These are phyloP conservation scores for Ceratopteris richardii DNA, from an alignment of 75 land plant species.

Conservation along the genomic window DNA sequence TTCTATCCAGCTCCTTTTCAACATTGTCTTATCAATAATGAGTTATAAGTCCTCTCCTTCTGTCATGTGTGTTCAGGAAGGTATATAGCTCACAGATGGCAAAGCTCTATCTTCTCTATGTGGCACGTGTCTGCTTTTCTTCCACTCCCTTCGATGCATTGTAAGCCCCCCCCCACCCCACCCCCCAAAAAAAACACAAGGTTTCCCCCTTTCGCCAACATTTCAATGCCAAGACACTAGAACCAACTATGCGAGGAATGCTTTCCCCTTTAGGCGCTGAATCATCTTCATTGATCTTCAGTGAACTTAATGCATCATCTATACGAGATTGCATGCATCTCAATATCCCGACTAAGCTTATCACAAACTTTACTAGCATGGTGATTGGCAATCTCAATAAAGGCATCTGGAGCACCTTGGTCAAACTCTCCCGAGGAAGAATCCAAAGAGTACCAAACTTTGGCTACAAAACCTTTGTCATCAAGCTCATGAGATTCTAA, in stretches of 20 bases:
- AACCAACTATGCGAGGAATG: conserved; percentile 8
- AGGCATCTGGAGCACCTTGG: conserved; percentile 54
- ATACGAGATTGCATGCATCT: conserved; percentile 49
- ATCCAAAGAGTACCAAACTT: conserved; percentile 40
- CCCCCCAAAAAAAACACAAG: too few species aligned
- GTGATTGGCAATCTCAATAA: conserved; percentile 59
- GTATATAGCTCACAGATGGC: too few species aligned
- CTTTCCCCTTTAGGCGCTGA: not conserved
- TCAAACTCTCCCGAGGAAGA: conserved; percentile 50
- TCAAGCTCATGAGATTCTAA: conserved; percentile 40
- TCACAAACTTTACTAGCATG: conserved; percentile 61
- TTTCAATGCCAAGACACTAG: conserved; percentile 66
- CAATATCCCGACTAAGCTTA: conserved; percentile 67
- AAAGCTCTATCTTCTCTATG: too few species aligned
- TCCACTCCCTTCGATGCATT: too few species aligned
- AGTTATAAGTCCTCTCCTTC: too few species aligned
- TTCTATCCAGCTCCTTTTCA: too few species aligned
- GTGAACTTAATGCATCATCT: conserved; percentile 37
- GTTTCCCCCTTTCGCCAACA: too few species aligned
- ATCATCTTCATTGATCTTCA: conserved; percentile 35
- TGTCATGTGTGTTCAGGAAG: too few species aligned
- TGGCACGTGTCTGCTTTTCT: too few species aligned
- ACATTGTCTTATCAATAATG: too few species aligned
- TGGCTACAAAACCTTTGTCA: conserved; percentile 63
- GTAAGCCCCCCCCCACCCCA: too few species aligned